Base-by-base conservation (phyloP, 495 filamentous ascomycete species). In the Xylaria intraflava region DNA sequence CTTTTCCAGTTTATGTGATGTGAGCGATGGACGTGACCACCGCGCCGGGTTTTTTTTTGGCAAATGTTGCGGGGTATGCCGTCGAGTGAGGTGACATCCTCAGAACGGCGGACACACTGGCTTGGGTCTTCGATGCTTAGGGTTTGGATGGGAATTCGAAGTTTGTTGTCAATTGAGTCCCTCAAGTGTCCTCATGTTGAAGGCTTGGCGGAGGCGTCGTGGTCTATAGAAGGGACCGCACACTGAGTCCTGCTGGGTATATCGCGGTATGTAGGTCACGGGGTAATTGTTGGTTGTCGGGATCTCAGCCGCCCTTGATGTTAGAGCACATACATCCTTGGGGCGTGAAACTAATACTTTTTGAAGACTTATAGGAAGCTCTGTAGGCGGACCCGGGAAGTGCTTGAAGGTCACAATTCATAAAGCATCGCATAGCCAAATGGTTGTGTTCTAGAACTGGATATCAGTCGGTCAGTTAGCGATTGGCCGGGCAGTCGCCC, bases 281-380 rank as follows among this genome's bases (percentile, higher is more conserved):
- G 41, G 31, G 16, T 43, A 30, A 8, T 14, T 42, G 11, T 29
- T 42, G 17, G 3, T n/a, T 2, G 17, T 26, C 11, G 20, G 3
- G 22, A 24, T 30, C 46, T 53, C 6, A 42, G 29, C 0, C 9
- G 10, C 11, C 29, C 51, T n/a, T 36, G 42, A 6, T n/a, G n/a
- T n/a, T 53, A 53, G 22, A 53, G 33, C 1, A 53, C 51, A 19
- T 53, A 42, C 14, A 53, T 53, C 31, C 51, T 22, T 23, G 51
- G 51, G 17, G 40, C 42, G 24, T 53, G 33, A 6, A 53, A 53
- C 10, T 53, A 53, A 35, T 46, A 31, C 23, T 46, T 42, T 42
- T 42, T n/a, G n/a, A n/a, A 53, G 6, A 71, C 65, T 1, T 65
- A 71, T 59, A 12, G 66, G 65, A 16, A 71, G 55, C 47, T 71